phyloP scores from a whole-genome alignment of 495 filamentous ascomycete genomes.

The Aspergillus leporis region DNA sequence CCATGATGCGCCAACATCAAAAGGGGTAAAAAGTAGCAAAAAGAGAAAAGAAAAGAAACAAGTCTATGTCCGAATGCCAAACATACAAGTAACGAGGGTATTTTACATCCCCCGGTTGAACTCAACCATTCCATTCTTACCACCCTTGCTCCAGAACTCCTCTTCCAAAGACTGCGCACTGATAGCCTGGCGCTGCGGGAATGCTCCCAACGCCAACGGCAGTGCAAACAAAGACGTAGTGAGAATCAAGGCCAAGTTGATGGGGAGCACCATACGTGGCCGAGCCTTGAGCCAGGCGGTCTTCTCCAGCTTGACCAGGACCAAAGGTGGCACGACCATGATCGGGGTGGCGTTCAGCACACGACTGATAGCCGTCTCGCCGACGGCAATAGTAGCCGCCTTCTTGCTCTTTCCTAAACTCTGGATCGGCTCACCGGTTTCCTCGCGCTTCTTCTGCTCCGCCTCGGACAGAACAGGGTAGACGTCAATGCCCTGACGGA shows the following conservation, averaged over 20 bases:
- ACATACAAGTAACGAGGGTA: slow-evolving; percentile 12
- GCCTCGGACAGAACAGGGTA: slow-evolving; percentile 63
- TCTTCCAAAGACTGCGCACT: slow-evolving; percentile 70
- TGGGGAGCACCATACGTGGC: slow-evolving; percentile 69
- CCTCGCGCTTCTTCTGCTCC: slow-evolving; percentile 49
- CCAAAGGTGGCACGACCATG: slow-evolving; percentile 89
- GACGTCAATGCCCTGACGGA: slow-evolving; percentile 90
- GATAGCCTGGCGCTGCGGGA: slow-evolving; percentile 85
- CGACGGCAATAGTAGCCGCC: slow-evolving; percentile 84
- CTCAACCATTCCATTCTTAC: slow-evolving; percentile 72
- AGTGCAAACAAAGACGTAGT: slow-evolving; percentile 77
- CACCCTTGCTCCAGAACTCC: slow-evolving; percentile 75
- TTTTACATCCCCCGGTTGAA: slow-evolving; percentile 84
- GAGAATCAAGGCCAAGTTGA: slow-evolving; percentile 82
- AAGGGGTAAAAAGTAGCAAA: neutral
- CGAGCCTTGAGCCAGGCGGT: slow-evolving; percentile 70
- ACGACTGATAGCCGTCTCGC: slow-evolving; percentile 84
- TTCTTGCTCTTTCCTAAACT: slow-evolving; percentile 82
- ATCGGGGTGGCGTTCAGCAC: slow-evolving; percentile 93
- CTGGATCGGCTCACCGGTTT: slow-evolving; percentile 58
- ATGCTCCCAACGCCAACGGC: slow-evolving; percentile 83
- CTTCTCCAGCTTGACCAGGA: slow-evolving; percentile 66
- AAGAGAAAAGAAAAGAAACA: slow-evolving; percentile 11
- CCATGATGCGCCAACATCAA: neutral
- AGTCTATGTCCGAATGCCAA: slow-evolving; percentile 5